phyloP scores from a whole-genome alignment of 768 basidiomycete genomes.

The Tulasnella sp. region DNA sequence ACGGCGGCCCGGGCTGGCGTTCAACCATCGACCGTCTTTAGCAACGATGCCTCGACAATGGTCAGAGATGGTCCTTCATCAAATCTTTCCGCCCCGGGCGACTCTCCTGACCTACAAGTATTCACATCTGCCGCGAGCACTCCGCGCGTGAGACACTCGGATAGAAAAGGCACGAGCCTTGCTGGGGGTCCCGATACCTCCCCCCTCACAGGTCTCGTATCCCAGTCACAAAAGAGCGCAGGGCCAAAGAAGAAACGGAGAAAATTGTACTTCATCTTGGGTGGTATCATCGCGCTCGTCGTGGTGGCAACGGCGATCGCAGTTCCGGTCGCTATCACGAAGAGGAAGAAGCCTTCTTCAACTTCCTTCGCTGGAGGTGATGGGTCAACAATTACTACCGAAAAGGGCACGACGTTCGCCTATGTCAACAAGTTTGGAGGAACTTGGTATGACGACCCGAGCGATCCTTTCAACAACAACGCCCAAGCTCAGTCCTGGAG shows the following conservation, averaged over 20 bases:
- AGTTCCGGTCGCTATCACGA: constrained; percentile 66
- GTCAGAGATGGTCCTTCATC: background rate
- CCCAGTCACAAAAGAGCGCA: background rate
- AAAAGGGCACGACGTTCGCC: constrained; percentile 80
- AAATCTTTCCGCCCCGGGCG: background rate
- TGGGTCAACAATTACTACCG: constrained; percentile 72
- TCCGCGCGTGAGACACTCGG: background rate
- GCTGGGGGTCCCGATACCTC: background rate
- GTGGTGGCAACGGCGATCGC: constrained; percentile 62
- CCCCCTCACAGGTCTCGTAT: background rate
- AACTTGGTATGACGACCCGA: constrained; percentile 82
- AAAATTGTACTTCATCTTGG: constrained; percentile 1
- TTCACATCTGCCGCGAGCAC: background rate
- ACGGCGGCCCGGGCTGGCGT: no score
- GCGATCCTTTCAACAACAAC: constrained; percentile 81
- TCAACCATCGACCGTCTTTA: no score
- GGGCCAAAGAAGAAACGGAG: background rate
- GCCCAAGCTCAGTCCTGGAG: constrained; percentile 82
- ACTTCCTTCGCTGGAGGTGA: constrained; percentile 60
- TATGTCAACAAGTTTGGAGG: constrained; percentile 88
- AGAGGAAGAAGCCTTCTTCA: constrained; percentile 50
- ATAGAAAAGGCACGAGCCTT: background rate
- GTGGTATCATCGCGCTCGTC: constrained; percentile 14
- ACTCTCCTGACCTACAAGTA: background rate
- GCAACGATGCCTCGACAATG: no score